phyloP scores from a whole-genome alignment of 2,329 filamentous ascomycete genomes.

The Phaeosphaeriaceae sp. region DNA sequence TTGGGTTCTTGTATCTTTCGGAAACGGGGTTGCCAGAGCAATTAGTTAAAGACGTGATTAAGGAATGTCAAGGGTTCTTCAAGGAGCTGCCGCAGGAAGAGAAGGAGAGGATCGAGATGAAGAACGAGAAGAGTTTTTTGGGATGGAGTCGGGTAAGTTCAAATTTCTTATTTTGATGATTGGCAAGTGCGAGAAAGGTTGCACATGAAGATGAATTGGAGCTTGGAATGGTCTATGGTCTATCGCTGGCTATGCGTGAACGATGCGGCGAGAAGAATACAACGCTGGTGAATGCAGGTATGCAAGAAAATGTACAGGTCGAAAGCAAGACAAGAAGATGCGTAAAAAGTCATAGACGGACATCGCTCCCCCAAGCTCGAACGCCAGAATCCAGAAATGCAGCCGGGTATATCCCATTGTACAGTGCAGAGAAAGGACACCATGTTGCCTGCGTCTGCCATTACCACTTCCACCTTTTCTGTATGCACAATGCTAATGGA shows the following conservation, averaged over 20 bases:
- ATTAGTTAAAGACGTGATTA: constrained; percentile 71
- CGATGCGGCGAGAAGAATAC: neutral
- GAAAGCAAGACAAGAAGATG: neutral
- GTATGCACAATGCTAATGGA: constrained; percentile 24
- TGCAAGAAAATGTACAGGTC: neutral
- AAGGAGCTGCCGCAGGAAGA: constrained; percentile 74
- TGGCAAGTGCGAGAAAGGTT: neutral
- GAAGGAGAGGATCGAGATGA: constrained; percentile 70
- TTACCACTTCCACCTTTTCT: constrained; percentile 10
- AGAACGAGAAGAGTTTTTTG: constrained; percentile 57
- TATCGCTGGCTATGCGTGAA: constrained; percentile 7
- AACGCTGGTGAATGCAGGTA: neutral
- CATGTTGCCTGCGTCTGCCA: neutral
- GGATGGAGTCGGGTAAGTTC: constrained; percentile 56
- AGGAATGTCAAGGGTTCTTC: constrained; percentile 77
- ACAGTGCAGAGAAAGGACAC: constrained; percentile 1
- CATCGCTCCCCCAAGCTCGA: constrained; percentile 1
- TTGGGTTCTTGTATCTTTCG: constrained; percentile 87
- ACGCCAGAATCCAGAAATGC: constrained; percentile 3
- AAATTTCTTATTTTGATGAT: constrained; percentile 8
- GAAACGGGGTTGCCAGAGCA: constrained; percentile 70
- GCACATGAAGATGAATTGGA: neutral
- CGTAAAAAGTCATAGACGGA: neutral
- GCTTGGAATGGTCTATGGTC: constrained; percentile 3
- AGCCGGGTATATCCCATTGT: constrained; percentile 12